Evolutionary conservation across 768 basidiomycete genomes (phyloP), one percentile per base, ranked within the genome.

Genomic region (Scleroderma bovista): DNA sequence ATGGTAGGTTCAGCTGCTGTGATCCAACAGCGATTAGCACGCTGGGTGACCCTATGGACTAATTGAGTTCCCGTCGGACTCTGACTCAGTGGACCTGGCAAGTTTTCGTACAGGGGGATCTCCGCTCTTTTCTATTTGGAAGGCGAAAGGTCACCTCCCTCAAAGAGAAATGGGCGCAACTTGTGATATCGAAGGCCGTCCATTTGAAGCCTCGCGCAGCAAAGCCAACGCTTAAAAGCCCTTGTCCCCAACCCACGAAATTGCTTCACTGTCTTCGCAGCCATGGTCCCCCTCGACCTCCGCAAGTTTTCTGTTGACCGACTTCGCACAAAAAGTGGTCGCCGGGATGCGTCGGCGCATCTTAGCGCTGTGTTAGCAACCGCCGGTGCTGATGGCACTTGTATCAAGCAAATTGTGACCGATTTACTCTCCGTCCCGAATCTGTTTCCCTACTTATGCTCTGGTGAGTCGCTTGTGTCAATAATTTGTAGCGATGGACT

Each of bases 91-190:
- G n/a, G n/a, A n/a, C n/a, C n/a, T n/a, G n/a, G n/a, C n/a, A n/a
- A n/a, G n/a, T n/a, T n/a, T n/a, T n/a, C n/a, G n/a, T n/a, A n/a
- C n/a, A n/a, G n/a, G n/a, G n/a, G n/a, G 23, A 39, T 57, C 46
- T 51, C 53, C 15, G 56, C 52, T 48, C 54, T 58, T 46, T 61
- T 23, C 26, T 5, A 29, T 29, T 29, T 29, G 26, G 26, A 57
- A 51, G 50, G n/a, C n/a, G n/a, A n/a, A n/a, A 53, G 4, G 31
- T 51, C 34, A 5, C 9, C 4, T 29, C 26, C 26, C 9, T 9
- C 26, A 29, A 29, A 5, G 26, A 29, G 26, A 29, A 5, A 29
- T 29, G 9, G 26, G 26, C 26, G 26, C 26, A 29, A 29, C 26
- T 29, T 29, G 26, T n/a, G n/a, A n/a, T 29, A 29, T 29, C 26